phyloP scores from a whole-genome alignment of 768 basidiomycete species.

The Hemileccinum impolitum region DNA sequence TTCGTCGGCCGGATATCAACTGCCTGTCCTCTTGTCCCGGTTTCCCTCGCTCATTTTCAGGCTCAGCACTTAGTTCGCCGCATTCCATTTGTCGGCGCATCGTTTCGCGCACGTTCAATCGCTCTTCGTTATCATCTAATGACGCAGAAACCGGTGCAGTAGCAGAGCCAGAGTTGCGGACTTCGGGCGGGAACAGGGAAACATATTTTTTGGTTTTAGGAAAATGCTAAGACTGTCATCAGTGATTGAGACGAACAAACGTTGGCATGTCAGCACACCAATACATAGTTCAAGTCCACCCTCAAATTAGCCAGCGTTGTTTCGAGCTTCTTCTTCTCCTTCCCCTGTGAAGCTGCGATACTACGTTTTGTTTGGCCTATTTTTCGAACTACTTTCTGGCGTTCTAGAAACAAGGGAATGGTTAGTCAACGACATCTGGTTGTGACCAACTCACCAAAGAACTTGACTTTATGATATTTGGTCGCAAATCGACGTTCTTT shows the following conservation, averaged over 20 bases:
- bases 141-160: conserved; percentile 6
- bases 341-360: conserved; percentile 36
- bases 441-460: conserved; percentile 68
- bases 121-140: conserved; percentile 40
- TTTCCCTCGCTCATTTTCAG: conserved; percentile 44
- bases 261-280: conserved; percentile 44
- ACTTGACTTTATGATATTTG: conserved; percentile 88
- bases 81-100: conserved; percentile 57
- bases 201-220: conserved; percentile 87
- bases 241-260: not conserved
- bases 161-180: conserved; percentile 23
- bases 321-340: conserved; percentile 42
- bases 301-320: conserved; percentile 57
- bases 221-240: conserved; percentile 55
- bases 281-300: conserved; percentile 88
- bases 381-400: conserved; percentile 80
- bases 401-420: conserved; percentile 47
- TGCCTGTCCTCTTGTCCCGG: conserved; percentile 6
- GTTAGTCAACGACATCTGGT: not conserved
- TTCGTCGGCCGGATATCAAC: not conserved
- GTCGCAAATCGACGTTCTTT: conserved; percentile 72
- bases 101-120: conserved; percentile 58
- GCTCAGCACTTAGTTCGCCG: conserved; percentile 56
- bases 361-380: conserved; percentile 65
- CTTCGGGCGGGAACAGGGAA: conserved; percentile 79